Evolutionary conservation across 2,329 filamentous ascomycete species (phyloP).

Genomic region (Fusarium sororula): DNA sequence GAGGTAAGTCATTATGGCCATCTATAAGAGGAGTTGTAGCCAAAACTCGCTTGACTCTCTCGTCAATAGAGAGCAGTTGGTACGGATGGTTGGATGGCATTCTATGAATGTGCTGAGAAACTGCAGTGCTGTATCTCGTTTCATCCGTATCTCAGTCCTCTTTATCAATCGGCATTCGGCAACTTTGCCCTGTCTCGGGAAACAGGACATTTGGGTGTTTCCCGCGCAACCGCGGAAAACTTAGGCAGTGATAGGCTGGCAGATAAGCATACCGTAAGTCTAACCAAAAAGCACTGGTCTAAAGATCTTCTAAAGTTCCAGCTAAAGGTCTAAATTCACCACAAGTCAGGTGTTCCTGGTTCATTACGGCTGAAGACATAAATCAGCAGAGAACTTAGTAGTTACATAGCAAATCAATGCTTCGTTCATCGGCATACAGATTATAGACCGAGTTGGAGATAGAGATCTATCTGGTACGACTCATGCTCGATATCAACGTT

Average conservation of each 20-base stretch:
- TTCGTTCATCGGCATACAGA: not conserved
- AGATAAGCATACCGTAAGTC: too few relatives aligned
- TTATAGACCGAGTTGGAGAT: not conserved
- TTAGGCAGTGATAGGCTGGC: too few relatives aligned
- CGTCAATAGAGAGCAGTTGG: not conserved
- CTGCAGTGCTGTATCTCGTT: rapidly evolving
- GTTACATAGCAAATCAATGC: rapidly evolving
- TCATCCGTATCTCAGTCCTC: not conserved
- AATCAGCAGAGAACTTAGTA: not conserved
- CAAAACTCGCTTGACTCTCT: conserved; percentile 1
- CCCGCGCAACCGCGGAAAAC: not conserved
- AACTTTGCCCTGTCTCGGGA: not conserved
- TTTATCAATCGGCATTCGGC: not conserved
- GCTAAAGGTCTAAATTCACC: not conserved
- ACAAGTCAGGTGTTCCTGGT: too few relatives aligned
- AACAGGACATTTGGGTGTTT: not conserved
- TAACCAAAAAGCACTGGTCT: too few relatives aligned
- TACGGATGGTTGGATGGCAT: not conserved
- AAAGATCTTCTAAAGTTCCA: not conserved
- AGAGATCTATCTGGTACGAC: not conserved
- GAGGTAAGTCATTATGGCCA: not conserved
- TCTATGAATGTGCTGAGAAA: rapidly evolving
- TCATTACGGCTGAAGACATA: rapidly evolving
- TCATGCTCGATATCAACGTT: not conserved
- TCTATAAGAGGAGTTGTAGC: not conserved